Percentiles rank a stretch among this genome's conserved stretches.
Conservation (phyloP, 2,329 filamentous ascomycete species). For the Sclerotinia minor region DNA sequence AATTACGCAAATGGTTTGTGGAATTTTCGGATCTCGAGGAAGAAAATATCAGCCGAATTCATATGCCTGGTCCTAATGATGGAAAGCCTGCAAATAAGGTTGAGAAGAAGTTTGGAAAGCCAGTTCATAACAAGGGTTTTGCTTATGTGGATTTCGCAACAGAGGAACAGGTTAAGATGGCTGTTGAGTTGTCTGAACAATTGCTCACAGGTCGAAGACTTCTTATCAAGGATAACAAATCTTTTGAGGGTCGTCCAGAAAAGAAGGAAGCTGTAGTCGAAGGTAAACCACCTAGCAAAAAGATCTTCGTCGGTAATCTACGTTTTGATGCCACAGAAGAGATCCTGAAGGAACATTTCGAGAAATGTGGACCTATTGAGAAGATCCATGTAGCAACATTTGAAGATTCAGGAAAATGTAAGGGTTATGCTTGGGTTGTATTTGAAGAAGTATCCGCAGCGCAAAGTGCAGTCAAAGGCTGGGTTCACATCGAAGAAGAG, state of each 20-base stretch:
- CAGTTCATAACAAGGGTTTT: conserved; percentile 76
- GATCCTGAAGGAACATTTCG: conserved; percentile 76
- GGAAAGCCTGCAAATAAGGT: conserved; percentile 41
- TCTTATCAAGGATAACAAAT: conserved; percentile 90
- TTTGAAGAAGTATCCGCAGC: conserved; percentile 79
- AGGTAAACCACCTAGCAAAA: conserved; percentile 69
- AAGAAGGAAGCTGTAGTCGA: conserved; percentile 48
- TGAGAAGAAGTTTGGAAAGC: conserved; percentile 38
- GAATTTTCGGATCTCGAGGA: conserved; percentile 66
- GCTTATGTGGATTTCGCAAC: conserved; percentile 91
- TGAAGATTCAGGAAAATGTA: conserved; percentile 95
- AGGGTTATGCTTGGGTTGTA: conserved; percentile 93
- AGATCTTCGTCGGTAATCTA: conserved; percentile 88
- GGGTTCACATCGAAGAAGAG: conserved; percentile 65
- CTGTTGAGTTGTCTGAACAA: conserved; percentile 82
- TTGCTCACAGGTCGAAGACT: conserved; percentile 74
- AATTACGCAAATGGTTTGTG: conserved; percentile 78
- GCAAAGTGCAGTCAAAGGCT: conserved; percentile 76
- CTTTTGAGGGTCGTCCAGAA: conserved; percentile 83
- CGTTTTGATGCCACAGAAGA: conserved; percentile 81
- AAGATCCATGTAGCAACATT: conserved; percentile 91
- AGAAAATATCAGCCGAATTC: conserved; percentile 75
- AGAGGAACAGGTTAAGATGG: conserved; percentile 64
- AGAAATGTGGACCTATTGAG: conserved; percentile 78
- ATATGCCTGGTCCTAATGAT: conserved; percentile 53